Evolutionary conservation across 2,329 filamentous ascomycete genomes (phyloP).

Genomic region (Fusarium odoratissimum): DNA sequence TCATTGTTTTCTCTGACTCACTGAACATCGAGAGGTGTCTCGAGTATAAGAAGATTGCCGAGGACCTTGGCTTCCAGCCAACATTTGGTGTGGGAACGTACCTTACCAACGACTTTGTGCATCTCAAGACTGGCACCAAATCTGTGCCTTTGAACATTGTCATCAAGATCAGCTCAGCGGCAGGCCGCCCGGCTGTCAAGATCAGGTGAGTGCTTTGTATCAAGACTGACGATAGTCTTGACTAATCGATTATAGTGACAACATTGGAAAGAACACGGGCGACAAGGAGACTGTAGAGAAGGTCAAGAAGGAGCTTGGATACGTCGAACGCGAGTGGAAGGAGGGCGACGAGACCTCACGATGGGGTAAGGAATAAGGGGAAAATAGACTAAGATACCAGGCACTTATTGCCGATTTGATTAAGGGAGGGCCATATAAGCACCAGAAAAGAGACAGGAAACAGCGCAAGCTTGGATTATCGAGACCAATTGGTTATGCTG

Average conservation of each 20-base stretch:
- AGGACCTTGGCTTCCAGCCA: constrained; percentile 82
- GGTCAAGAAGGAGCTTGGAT: constrained; percentile 88
- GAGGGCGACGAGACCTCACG: constrained; percentile 85
- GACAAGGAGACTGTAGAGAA: constrained; percentile 80
- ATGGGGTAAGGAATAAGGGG: constrained; percentile 70
- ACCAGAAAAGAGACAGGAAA: background rate
- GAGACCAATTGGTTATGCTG: background rate
- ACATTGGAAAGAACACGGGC: constrained; percentile 93
- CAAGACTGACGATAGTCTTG: accelerated
- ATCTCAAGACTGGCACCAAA: constrained; percentile 78
- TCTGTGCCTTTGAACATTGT: constrained; percentile 96
- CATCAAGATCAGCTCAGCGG: constrained; percentile 92
- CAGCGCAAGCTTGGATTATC: background rate
- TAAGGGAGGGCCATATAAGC: background rate
- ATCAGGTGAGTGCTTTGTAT: constrained; percentile 65
- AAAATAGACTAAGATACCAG: constrained; percentile 32
- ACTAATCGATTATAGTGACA: constrained; percentile 65
- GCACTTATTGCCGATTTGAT: constrained; percentile 1
- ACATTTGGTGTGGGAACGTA: constrained; percentile 96
- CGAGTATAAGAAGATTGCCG: constrained; percentile 87
- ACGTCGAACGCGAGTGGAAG: constrained; percentile 85
- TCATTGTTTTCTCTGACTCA: constrained; percentile 95
- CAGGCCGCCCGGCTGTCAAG: constrained; percentile 86
- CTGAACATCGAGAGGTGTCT: constrained; percentile 91
- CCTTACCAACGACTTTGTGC: constrained; percentile 93